Conservation (phyloP, 495 filamentous ascomycete genomes). For the Neurospora intermedia region DNA sequence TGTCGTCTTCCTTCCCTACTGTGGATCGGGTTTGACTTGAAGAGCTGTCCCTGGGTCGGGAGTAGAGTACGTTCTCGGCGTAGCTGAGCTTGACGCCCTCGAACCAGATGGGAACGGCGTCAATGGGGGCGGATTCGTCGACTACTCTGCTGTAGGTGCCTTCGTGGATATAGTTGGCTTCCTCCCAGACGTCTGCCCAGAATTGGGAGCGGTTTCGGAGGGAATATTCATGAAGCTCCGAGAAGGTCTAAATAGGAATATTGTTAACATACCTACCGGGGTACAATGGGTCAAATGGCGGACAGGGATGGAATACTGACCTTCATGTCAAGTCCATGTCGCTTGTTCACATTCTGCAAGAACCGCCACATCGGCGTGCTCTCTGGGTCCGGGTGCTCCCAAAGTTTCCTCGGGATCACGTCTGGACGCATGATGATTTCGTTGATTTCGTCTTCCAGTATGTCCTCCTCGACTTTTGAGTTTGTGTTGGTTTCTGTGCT, state of each 20-base stretch:
- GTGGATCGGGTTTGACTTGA: conserved; percentile 26
- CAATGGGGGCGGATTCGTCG: conserved; percentile 56
- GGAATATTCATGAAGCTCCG: conserved; percentile 56
- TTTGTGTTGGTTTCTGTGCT: not conserved
- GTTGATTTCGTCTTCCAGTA: not conserved
- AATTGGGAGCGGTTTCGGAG: conserved; percentile 50
- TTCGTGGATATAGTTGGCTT: conserved; percentile 47
- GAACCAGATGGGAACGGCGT: conserved; percentile 59
- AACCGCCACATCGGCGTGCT: conserved; percentile 42
- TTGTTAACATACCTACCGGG: not conserved
- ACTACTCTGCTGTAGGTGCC: conserved; percentile 50
- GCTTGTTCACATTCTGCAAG: conserved; percentile 37
- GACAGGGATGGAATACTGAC: conserved; percentile 13
- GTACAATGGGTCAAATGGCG: not conserved
- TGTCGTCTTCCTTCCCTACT: conserved; percentile 54
- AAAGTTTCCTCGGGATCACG: not conserved
- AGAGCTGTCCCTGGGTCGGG: conserved; percentile 20
- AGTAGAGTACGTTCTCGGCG: conserved; percentile 53
- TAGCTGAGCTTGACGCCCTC: conserved; percentile 52
- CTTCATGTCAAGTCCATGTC: conserved; percentile 31
- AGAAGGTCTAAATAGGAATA: conserved; percentile 37
- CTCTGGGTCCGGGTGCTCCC: conserved; percentile 45
- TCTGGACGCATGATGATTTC: not conserved
- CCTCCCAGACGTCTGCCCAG: conserved; percentile 53
- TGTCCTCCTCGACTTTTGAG: not conserved